Evolutionary conservation across 2,329 filamentous ascomycete genomes (phyloP).

Genomic region (Didymella lethalis): DNA sequence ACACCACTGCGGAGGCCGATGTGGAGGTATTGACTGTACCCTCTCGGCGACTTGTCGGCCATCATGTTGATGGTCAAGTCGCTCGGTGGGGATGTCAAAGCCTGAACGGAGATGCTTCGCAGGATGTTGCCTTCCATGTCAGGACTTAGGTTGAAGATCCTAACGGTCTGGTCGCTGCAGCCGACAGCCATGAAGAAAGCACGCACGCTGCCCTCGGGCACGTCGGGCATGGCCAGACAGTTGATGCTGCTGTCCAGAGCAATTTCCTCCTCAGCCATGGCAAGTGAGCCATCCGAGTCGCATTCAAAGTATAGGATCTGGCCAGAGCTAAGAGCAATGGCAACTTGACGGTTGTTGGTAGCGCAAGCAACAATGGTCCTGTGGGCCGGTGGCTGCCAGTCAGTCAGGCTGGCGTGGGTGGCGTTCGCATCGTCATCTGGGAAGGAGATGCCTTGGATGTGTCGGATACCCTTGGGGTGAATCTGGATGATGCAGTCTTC

Average conservation of each 20-base stretch:
- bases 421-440: constrained; percentile 34
- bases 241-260: constrained; percentile 96
- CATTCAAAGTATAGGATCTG: constrained; percentile 99
- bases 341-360: constrained; percentile 92
- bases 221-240: constrained; percentile 89
- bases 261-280: constrained; percentile 91
- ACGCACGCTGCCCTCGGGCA: constrained; percentile 86
- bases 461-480: constrained; percentile 93
- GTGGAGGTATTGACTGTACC: constrained; percentile 89
- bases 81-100: constrained; percentile 87
- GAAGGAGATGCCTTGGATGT: constrained; percentile 72
- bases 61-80: constrained; percentile 92
- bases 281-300: constrained; percentile 87
- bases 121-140: constrained; percentile 74
- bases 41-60: constrained; percentile 90
- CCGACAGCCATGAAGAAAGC: constrained; percentile 95
- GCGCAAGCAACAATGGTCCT: constrained; percentile 93
- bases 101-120: constrained; percentile 93
- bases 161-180: constrained; percentile 94
- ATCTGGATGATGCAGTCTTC: constrained; percentile 93
- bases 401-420: constrained; percentile 72
- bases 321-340: constrained; percentile 90
- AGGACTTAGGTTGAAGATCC: constrained; percentile 87
- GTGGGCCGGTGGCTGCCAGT: constrained; percentile 93
- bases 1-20: constrained; percentile 96